phyloP scores from a whole-genome alignment of 192 early-diverging fungal genomes.

The Nowakowskiella sp. region DNA sequence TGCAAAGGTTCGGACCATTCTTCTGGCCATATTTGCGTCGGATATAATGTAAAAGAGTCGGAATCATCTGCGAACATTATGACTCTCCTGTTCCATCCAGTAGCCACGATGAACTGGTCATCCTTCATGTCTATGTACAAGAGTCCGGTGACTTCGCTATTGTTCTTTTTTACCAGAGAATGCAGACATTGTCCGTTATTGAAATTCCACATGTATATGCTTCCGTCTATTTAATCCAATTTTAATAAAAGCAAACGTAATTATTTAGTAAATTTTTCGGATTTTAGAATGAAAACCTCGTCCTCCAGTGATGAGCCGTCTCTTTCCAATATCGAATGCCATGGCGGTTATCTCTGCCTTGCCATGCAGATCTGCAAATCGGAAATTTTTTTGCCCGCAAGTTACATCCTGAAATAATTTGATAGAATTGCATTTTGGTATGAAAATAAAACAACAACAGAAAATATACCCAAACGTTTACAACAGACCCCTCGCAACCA shows the following conservation, averaged over 20 bases:
- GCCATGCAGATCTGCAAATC: slow-evolving; percentile 35
- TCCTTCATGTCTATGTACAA: slow-evolving; percentile 39
- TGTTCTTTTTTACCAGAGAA: slow-evolving; percentile 38
- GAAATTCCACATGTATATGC: slow-evolving; percentile 49
- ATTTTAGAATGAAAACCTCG: slow-evolving; percentile 18
- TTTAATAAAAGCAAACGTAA: neutral
- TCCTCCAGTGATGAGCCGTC: slow-evolving; percentile 45
- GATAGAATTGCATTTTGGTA: neutral
- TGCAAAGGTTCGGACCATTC: slow-evolving; percentile 17
- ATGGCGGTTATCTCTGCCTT: slow-evolving; percentile 44
- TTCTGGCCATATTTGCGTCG: slow-evolving; percentile 23
- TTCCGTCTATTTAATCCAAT: slow-evolving; percentile 33
- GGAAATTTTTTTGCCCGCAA: slow-evolving; percentile 38
- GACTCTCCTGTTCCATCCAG: slow-evolving; percentile 45
- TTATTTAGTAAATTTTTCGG: neutral
- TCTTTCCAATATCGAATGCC: slow-evolving; percentile 32
- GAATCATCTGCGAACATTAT: slow-evolving; percentile 38
- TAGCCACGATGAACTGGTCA: slow-evolving; percentile 34
- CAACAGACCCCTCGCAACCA: slow-evolving; percentile 35
- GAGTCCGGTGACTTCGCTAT: slow-evolving; percentile 42
- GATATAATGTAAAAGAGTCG: slow-evolving; percentile 17
- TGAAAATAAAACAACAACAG: neutral
- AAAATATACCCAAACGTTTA: slow-evolving; percentile 48
- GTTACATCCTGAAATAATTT: slow-evolving; percentile 21
- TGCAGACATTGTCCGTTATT: slow-evolving; percentile 52